A percentile compares a stretch with the other conserved stretches of the same genome.
phyloP scores from a whole-genome alignment of 176 grass and related monocot genomes.

The Calamus simplicifolius region DNA sequence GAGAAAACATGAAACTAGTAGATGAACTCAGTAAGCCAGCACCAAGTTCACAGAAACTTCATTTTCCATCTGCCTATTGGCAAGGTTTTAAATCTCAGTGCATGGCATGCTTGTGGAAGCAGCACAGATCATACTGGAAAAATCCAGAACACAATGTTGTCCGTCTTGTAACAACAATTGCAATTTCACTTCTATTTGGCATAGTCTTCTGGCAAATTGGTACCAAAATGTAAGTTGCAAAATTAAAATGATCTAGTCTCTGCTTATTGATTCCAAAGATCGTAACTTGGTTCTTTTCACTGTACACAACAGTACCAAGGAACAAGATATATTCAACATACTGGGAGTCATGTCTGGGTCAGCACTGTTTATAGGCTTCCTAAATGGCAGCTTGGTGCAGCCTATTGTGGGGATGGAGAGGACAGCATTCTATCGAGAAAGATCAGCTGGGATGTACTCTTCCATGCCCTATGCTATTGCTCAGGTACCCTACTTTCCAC shows the following conservation, averaged over 20 bases:
- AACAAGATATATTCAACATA: conserved; percentile 87
- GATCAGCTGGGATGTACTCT: conserved; percentile 65
- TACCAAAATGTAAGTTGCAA: conserved; percentile 60
- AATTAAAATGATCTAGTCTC: neutral
- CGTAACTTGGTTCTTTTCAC: too few relatives aligned
- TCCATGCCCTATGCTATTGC: conserved; percentile 55
- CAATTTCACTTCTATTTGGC: conserved; percentile 65
- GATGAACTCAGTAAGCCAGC: conserved; percentile 51
- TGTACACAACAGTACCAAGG: conserved; percentile 35
- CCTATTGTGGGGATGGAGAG: conserved; percentile 61
- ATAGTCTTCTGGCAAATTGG: conserved; percentile 84
- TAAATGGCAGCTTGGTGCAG: conserved; percentile 57
- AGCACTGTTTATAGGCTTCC: conserved; percentile 71
- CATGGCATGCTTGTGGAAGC: conserved; percentile 84
- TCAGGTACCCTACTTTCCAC: conserved; percentile 29
- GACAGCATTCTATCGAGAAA: conserved; percentile 54
- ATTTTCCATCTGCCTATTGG: conserved; percentile 60
- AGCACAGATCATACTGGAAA: conserved; percentile 90
- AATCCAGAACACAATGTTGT: conserved; percentile 83
- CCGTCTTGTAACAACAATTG: conserved; percentile 69
- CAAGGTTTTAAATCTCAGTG: conserved; percentile 51
- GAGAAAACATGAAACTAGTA: conserved; percentile 61
- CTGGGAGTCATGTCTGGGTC: conserved; percentile 43
- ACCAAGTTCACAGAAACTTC: conserved; percentile 35
- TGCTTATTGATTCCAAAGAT: neutral